Conservation (phyloP, 1,284 basidiomycete species). For the Puccinia polysora region DNA sequence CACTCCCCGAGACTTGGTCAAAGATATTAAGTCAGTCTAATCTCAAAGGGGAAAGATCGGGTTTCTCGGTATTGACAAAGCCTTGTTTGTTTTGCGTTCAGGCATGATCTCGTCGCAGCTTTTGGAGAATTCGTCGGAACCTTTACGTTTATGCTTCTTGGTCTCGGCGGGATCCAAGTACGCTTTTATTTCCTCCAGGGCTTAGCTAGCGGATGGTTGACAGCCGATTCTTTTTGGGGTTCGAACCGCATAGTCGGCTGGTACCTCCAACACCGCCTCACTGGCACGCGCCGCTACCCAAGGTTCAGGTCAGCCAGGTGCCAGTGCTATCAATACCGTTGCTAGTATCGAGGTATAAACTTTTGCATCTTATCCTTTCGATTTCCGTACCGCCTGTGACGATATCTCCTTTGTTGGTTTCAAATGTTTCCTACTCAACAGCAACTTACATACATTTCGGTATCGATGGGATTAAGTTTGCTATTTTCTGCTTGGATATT, state of each 20-base stretch:
- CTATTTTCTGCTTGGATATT: slow-evolving; percentile 69
- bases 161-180: slow-evolving; percentile 43
- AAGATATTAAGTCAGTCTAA: slow-evolving; percentile 3
- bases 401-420: background rate
- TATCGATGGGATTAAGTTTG: slow-evolving; percentile 64
- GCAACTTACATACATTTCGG: slow-evolving; percentile 60
- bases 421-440: slow-evolving; percentile 1
- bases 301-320: background rate
- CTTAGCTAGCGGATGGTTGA: no score
- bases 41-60: background rate
- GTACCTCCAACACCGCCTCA: slow-evolving; percentile 26
- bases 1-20: background rate
- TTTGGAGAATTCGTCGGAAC: slow-evolving; percentile 42
- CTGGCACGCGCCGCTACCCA: slow-evolving; percentile 16
- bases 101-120: slow-evolving; percentile 36
- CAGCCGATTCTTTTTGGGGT: no score
- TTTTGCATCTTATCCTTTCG: background rate
- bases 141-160: slow-evolving; percentile 31
- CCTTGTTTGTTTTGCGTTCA: background rate
- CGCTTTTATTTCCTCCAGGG: background rate
- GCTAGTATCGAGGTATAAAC: slow-evolving; percentile 24
- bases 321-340: slow-evolving; percentile 40
- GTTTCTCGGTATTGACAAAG: background rate
- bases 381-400: background rate
- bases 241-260: slow-evolving; percentile 16